Percentiles rank a stretch among this genome's conserved stretches.
These are phyloP conservation scores for Trametes polyzona DNA, from an alignment of 1,284 basidiomycete species.

Conservation along the genomic window DNA sequence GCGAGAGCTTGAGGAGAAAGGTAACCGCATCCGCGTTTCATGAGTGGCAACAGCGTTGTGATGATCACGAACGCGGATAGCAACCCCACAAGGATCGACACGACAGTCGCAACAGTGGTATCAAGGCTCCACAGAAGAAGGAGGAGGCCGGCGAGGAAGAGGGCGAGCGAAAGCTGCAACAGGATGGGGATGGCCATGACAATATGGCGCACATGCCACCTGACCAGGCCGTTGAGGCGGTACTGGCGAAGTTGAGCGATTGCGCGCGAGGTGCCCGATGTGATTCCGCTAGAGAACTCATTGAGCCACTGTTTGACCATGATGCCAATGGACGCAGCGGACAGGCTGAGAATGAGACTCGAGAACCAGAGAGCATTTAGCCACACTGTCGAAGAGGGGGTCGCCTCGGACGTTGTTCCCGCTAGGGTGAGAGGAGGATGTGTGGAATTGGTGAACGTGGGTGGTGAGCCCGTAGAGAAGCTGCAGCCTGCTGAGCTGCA, in stretches of 20 bases:
- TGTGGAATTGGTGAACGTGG: not conserved
- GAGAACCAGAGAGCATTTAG: constrained; percentile 1
- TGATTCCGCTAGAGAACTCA: not conserved
- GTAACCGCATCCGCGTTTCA: not conserved
- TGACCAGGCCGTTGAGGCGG: constrained; percentile 21
- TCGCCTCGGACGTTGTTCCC: not conserved
- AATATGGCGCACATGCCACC: constrained; percentile 26
- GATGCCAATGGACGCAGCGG: constrained; percentile 13
- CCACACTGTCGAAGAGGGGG: not conserved
- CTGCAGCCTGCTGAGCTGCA: not conserved
- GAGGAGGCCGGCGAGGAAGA: constrained; percentile 30
- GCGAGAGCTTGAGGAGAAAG: not conserved
- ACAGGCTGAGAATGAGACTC: constrained; percentile 12
- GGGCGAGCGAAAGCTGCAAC: constrained; percentile 27
- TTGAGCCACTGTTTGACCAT: constrained; percentile 18
- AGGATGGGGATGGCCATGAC: constrained; percentile 26
- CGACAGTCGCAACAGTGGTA: constrained; percentile 17
- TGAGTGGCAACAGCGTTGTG: not conserved
- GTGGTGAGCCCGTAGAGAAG: not conserved
- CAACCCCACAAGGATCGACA: constrained; percentile 11
- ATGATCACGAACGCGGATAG: not conserved
- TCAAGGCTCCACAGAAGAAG: constrained; percentile 27
- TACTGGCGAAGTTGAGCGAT: constrained; percentile 23
- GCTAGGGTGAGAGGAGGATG: not conserved
- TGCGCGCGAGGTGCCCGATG: not conserved